Percentiles rank a stretch among this genome's conserved stretches.
Evolutionary conservation across 352 stramenopile genomes (phyloP).

Genomic region (Globisporangium middletonii): DNA sequence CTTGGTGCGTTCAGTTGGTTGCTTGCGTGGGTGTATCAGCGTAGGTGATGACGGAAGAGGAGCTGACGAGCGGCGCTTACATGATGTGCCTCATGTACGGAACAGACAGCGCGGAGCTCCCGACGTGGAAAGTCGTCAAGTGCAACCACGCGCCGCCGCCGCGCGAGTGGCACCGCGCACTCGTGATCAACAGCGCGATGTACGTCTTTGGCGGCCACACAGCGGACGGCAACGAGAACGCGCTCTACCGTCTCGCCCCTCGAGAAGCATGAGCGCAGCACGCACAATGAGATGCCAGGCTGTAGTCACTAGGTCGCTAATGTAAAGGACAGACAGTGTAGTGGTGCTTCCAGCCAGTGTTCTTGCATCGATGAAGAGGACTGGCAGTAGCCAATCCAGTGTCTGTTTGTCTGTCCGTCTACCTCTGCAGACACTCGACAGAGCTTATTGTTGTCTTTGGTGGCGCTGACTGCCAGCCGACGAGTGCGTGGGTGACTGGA

Average conservation of each 20-base stretch:
- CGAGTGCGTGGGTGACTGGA: too few relatives aligned
- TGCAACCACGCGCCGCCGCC: constrained; percentile 29
- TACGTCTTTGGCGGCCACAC: constrained; percentile 54
- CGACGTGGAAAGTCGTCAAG: constrained; percentile 43
- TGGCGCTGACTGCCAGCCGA: too few relatives aligned
- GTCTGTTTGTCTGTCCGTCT: not conserved
- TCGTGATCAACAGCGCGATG: constrained; percentile 34
- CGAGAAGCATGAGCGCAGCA: not conserved
- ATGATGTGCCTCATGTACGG: not conserved
- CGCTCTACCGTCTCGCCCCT: constrained; percentile 21
- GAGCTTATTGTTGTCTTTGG: not conserved
- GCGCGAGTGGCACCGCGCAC: constrained; percentile 48
- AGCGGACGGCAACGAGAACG: constrained; percentile 37
- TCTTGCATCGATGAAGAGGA: not conserved
- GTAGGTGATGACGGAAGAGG: not conserved
- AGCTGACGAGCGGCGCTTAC: not conserved
- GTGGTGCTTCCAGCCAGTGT: not conserved
- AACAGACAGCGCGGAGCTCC: constrained; percentile 21
- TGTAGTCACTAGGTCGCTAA: not conserved
- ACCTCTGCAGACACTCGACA: not conserved
- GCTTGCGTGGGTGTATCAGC: not conserved
- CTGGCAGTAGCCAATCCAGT: too few relatives aligned
- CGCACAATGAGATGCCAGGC: too few relatives aligned
- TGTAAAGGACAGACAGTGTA: not conserved
- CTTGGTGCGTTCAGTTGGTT: constrained; percentile 16